Evolutionary conservation across 2,329 filamentous ascomycete species (phyloP).

Genomic region (Talaromyces piceae): DNA sequence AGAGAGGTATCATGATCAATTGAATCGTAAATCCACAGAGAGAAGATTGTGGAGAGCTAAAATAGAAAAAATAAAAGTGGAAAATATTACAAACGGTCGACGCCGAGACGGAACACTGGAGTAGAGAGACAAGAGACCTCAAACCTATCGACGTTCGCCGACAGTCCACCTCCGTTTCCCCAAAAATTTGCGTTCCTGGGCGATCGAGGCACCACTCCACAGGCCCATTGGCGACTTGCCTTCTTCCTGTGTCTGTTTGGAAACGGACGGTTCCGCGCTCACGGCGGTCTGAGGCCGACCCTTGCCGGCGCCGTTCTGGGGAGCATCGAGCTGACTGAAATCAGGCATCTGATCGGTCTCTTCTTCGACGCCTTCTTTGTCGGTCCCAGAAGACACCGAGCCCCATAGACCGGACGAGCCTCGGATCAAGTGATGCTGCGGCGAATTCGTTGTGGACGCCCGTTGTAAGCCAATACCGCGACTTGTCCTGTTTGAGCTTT

Average conservation of each 20-base stretch:
- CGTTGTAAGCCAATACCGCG: conserved; percentile 2
- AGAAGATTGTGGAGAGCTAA: neutral
- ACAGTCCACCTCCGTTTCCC: conserved; percentile 33
- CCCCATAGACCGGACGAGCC: conserved; percentile 30
- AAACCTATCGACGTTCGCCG: conserved; percentile 21
- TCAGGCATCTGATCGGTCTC: neutral
- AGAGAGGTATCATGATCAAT: neutral
- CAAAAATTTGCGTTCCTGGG: conserved; percentile 21
- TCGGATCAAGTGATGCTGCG: conserved; percentile 13
- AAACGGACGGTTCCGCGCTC: conserved; percentile 17
- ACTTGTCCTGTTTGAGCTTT: conserved; percentile 6
- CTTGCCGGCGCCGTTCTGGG: neutral
- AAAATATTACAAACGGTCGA: no score
- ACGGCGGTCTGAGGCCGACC: neutral
- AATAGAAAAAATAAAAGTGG: no score
- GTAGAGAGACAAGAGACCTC: no score
- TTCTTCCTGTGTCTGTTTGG: conserved; percentile 1
- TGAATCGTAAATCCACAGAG: neutral
- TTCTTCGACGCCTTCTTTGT: neutral
- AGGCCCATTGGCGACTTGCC: conserved; percentile 27
- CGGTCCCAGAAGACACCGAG: conserved; percentile 18
- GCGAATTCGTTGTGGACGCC: conserved; percentile 11
- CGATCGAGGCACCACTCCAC: conserved; percentile 28
- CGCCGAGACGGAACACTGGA: no score
- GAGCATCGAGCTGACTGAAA: neutral